Conservation (phyloP, 306 rosid species). For the Dryas octopetala region DNA sequence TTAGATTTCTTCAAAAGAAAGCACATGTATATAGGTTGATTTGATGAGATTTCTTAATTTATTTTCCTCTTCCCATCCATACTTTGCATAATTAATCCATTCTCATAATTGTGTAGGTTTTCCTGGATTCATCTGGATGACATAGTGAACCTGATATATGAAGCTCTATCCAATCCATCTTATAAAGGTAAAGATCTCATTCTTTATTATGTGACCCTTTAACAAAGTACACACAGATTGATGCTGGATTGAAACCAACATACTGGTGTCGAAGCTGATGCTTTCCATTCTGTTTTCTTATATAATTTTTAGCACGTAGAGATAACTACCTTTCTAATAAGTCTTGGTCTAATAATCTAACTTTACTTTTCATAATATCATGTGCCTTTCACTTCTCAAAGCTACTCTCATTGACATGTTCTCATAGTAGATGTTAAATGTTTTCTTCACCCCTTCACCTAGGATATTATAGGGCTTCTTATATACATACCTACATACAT, state of each 20-base stretch:
- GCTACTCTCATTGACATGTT: not conserved
- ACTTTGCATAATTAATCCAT: not conserved
- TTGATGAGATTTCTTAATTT: too few relatives aligned
- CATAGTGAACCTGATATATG: conserved; percentile 82
- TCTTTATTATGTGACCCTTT: not conserved
- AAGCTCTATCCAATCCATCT: conserved; percentile 84
- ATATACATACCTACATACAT: not conserved
- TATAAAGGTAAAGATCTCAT: conserved; percentile 61
- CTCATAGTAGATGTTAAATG: not conserved
- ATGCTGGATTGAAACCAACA: not conserved
- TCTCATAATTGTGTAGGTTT: conserved; percentile 51
- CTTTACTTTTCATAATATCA: not conserved
- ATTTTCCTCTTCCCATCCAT: too few relatives aligned
- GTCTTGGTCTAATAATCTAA: not conserved
- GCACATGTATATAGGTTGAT: too few relatives aligned
- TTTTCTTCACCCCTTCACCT: not conserved
- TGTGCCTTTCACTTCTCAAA: not conserved
- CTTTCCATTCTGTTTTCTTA: not conserved
- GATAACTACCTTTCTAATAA: not conserved
- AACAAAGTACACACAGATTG: not conserved
- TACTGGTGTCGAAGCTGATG: not conserved
- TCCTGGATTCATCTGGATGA: conserved; percentile 99
- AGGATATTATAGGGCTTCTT: not conserved
- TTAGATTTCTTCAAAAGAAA: not conserved
- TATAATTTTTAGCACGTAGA: not conserved